Evolutionary conservation across 208 protist species (phyloP).

Genomic region (Leishmania tropica): DNA sequence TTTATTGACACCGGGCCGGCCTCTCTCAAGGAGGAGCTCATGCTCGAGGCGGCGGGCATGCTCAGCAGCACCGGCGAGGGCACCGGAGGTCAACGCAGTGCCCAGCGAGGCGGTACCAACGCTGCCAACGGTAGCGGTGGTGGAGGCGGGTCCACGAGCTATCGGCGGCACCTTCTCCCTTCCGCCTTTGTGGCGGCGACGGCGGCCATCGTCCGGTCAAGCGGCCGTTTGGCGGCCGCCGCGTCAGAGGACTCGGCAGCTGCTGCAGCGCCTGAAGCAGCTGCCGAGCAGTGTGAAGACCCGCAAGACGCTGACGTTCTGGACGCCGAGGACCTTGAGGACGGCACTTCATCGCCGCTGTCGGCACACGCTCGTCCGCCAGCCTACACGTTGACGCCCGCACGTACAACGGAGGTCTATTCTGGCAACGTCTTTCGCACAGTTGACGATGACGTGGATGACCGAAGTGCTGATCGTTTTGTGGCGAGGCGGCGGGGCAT

Average conservation of each 20-base stretch:
- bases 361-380: conserved; percentile 5
- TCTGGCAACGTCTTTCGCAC: conserved; percentile 3
- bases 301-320: conserved; percentile 10
- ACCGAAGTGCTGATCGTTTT: background rate
- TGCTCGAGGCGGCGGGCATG: conserved; percentile 35
- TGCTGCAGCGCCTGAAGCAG: background rate
- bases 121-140: background rate
- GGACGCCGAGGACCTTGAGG: conserved; percentile 20
- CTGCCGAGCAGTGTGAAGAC: background rate
- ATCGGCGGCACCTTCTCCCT: conserved; percentile 23
- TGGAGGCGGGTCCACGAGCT: conserved; percentile 3
- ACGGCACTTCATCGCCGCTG: background rate
- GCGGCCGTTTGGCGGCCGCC: background rate
- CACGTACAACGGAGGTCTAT: background rate
- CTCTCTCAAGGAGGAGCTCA: conserved; percentile 53
- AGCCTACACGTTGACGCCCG: background rate
- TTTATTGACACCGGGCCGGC: conserved; percentile 61
- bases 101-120: background rate
- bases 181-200: background rate
- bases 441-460: conserved; percentile 20
- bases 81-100: background rate
- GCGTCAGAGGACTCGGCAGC: background rate
- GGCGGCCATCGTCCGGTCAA: background rate
- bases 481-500: background rate
- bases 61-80: background rate